Conservation (phyloP, 139 green algal genomes). For the Chlamydomonas eustigma region DNA sequence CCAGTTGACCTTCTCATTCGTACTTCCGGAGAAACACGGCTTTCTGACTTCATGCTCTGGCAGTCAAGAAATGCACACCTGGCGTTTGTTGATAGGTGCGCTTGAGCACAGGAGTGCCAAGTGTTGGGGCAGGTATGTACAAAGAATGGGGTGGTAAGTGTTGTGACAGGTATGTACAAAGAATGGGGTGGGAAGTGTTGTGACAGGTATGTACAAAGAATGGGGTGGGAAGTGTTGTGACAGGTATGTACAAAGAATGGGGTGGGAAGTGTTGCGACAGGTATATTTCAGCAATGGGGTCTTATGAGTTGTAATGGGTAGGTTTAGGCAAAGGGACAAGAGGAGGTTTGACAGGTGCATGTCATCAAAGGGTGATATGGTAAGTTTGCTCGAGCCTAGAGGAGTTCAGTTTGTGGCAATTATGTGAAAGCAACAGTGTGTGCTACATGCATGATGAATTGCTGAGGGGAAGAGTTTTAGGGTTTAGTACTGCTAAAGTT, state of each 20-base stretch:
- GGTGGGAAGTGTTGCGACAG: background rate
- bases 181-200: background rate
- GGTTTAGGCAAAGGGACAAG: background rate
- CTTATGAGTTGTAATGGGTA: background rate
- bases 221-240: background rate
- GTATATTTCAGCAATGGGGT: background rate
- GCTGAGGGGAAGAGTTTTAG: background rate
- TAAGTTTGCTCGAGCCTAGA: too few species aligned
- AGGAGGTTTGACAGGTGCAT: background rate
- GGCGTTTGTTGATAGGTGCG: constrained; percentile 53
- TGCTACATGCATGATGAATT: background rate
- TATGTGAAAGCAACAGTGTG: background rate
- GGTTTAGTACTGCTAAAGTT: background rate
- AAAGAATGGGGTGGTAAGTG: background rate
- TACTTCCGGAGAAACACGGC: constrained; percentile 83
- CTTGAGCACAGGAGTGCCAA: background rate
- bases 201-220: background rate
- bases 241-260: background rate
- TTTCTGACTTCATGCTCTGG: constrained; percentile 89
- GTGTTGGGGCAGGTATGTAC: background rate
- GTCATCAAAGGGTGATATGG: too few species aligned
- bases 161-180: background rate
- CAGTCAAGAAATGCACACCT: constrained; percentile 69
- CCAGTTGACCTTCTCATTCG: constrained; percentile 83
- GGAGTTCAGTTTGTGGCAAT: background rate